phyloP scores from a whole-genome alignment of 345 rosid species.

The Gossypium ekmanianum region DNA sequence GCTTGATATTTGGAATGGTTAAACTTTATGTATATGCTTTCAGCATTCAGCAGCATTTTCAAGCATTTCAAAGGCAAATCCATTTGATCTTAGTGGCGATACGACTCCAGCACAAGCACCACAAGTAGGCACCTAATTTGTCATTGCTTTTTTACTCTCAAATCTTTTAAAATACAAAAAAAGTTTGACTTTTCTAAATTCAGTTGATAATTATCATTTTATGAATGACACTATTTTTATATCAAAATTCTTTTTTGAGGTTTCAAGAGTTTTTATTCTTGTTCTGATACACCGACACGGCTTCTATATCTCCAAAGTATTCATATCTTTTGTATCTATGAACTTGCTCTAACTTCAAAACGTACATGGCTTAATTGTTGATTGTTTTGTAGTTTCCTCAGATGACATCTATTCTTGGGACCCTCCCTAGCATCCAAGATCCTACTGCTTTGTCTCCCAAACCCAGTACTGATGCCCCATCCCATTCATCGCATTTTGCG shows the following conservation, averaged over 20 bases:
- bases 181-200: neutral
- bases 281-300: too few species aligned
- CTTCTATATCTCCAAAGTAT: neutral
- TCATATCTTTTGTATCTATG: neutral
- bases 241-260: neutral
- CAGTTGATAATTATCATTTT: neutral
- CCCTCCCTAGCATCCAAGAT: conserved; percentile 30
- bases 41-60: conserved; percentile 43
- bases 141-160: neutral
- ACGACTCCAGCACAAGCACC: conserved; percentile 32
- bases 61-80: conserved; percentile 45
- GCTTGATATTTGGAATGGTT: neutral
- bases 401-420: conserved; percentile 36
- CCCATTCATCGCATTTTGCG: conserved; percentile 35
- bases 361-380: neutral
- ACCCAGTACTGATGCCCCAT: conserved; percentile 26
- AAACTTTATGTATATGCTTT: conserved; percentile 11
- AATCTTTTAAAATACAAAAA: neutral
- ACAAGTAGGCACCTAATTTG: conserved; percentile 30
- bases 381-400: conserved; percentile 43
- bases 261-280: neutral
- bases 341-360: conserved; percentile 4
- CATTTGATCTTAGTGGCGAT: conserved; percentile 53
- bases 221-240: neutral
- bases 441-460: conserved; percentile 23